Evolutionary conservation across 2,329 filamentous ascomycete genomes (phyloP), one percentile per base, ranked within the genome.

Genomic region (Fusarium heterosporum): DNA sequence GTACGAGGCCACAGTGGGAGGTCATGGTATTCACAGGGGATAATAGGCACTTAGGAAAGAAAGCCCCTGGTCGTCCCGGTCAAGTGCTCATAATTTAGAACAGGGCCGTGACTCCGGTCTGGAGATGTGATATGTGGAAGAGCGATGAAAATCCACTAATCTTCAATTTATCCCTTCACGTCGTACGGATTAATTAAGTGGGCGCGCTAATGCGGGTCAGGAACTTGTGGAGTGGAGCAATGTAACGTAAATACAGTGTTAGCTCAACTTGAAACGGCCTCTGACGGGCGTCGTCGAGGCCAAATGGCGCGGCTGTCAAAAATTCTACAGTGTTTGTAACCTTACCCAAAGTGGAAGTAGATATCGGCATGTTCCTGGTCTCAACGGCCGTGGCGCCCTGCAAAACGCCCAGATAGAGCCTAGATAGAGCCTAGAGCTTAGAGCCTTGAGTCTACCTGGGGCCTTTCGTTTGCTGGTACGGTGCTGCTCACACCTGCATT

Each of bases 151-250:
- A 55, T 55, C 54, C 54, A 57, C 56, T 61, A 50, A 47, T 55
- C 29, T 52, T 43, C 60, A 68, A 56, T 57, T 61, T 46, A 58
- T 64, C 59, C 61, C 55, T 55, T 41, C 64, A 36, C 40, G 40
- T 47, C 28, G 40, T 48, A 68, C 60, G 60, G 64, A 69, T 64
- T 51, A 56, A 68, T 53, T 65, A 47, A 68, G 51, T 61, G 45
- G 65, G 32, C 29, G 51, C 40, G 40, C 41, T 22, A 22, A 53
- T 41, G 61, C 56, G 66, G 64, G 66, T 28, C 40, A 71, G 58
- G 66, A 72, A 68, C 68, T 69, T 72, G 70, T 61, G 70, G 66
- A 70, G 64, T 63, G 25, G 55, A 46, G 48, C 66, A 64, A 73
- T 73, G 70, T 68, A 66, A 72, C 70, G 45, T 16, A 55, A 36